These are phyloP conservation scores for Nannochloropsis salina DNA, from an alignment of 108 stramenopile species.

Conservation along the genomic window DNA sequence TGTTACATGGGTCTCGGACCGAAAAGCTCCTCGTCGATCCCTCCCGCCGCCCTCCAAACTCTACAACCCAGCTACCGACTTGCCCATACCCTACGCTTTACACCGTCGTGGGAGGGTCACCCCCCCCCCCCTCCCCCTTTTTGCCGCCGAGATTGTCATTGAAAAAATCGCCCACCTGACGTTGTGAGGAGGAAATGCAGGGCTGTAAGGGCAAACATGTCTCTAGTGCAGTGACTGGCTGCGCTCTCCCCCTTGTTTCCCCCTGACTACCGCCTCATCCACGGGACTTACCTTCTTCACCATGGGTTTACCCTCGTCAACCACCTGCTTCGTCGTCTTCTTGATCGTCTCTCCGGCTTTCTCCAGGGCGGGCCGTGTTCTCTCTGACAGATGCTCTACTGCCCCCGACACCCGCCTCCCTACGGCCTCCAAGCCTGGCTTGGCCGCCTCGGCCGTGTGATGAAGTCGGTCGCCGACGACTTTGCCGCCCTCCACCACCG, in stretches of 20 bases:
- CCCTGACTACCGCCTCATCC: neutral
- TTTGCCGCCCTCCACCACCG: neutral
- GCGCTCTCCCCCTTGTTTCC: neutral
- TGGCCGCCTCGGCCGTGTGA: neutral
- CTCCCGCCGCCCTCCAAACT: neutral
- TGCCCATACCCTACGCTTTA: neutral
- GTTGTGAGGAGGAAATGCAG: neutral
- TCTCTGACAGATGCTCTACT: neutral
- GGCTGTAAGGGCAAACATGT: neutral
- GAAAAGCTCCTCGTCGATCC: neutral
- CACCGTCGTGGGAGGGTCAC: neutral
- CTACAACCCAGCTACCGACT: neutral
- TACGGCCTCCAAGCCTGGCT: neutral
- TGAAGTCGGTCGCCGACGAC: neutral
- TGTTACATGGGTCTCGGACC: too few relatives aligned
- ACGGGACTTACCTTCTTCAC: neutral
- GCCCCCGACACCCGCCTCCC: neutral
- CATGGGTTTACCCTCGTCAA: neutral
- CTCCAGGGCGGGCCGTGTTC: neutral
- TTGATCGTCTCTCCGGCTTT: constrained; percentile 4
- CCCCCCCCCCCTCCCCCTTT: neutral
- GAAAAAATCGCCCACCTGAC: neutral
- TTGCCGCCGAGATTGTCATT: neutral
- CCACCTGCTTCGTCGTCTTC: constrained; percentile 12
- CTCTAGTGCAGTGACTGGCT: neutral